A percentile compares a stretch with the other conserved stretches of the same genome.
Evolutionary conservation across 179 eudicot genomes (phyloP).

Genomic region (Silene noctiflora): DNA sequence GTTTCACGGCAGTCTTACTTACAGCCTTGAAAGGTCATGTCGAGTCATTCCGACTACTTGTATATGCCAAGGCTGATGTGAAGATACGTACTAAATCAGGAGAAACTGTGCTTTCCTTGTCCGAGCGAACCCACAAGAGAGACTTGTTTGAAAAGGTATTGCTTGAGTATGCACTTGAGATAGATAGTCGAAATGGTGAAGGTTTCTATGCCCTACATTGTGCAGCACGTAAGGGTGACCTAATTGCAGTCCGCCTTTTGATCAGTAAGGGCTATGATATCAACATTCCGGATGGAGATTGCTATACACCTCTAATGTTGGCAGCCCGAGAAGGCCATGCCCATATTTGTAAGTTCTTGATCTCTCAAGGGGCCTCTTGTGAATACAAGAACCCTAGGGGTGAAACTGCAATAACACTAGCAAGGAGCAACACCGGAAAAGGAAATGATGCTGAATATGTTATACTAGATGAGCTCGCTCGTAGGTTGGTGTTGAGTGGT

Average conservation of each 20-base stretch:
- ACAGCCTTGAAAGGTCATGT: conserved; percentile 65
- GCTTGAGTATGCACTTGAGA: conserved; percentile 76
- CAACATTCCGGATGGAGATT: conserved; percentile 56
- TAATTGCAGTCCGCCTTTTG: conserved; percentile 53
- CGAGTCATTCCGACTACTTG: conserved; percentile 68
- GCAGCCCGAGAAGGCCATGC: conserved; percentile 80
- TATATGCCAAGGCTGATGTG: conserved; percentile 81
- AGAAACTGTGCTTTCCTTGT: conserved; percentile 56
- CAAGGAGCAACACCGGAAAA: conserved; percentile 32
- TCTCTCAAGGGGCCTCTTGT: conserved; percentile 52
- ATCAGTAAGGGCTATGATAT: conserved; percentile 67
- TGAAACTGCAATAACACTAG: conserved; percentile 66
- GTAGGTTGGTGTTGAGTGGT: conserved; percentile 54
- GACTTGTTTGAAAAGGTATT: conserved; percentile 73
- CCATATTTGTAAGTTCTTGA: conserved; percentile 47
- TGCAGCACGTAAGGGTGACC: conserved; percentile 75
- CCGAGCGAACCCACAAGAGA: conserved; percentile 36
- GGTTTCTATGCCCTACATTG: conserved; percentile 74
- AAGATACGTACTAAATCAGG: conserved; percentile 57
- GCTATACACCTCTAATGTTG: conserved; percentile 80
- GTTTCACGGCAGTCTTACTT: conserved; percentile 59
- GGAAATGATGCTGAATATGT: conserved; percentile 43
- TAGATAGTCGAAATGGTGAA: conserved; percentile 51
- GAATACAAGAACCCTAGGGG: conserved; percentile 47
- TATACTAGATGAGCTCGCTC: conserved; percentile 64